These are phyloP conservation scores for Suhomyces sp. DNA, from an alignment of 805 yeast species.

Conservation along the genomic window DNA sequence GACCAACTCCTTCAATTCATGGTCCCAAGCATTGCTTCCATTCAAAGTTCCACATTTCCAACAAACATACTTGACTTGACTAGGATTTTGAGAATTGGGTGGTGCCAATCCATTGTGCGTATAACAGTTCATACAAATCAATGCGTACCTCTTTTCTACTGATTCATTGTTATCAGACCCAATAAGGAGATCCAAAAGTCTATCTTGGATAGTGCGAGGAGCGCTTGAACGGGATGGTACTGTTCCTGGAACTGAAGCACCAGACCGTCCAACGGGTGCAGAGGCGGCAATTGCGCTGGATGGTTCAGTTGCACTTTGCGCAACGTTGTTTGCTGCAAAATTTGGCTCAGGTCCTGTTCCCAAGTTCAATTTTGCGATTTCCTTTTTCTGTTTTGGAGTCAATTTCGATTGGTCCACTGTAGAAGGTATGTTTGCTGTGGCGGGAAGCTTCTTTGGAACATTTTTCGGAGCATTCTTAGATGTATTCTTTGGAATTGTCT, in stretches of 20 bases:
- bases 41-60: conserved; percentile 58
- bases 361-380: conserved; percentile 5
- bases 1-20: background rate
- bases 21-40: conserved; percentile 18
- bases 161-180: conserved; percentile 66
- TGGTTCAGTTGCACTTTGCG: too few species aligned
- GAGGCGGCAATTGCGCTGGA: too few species aligned
- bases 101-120: conserved; percentile 82
- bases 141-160: conserved; percentile 61
- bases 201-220: conserved; percentile 32
- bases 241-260: background rate
- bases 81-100: conserved; percentile 55
- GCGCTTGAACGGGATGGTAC: background rate
- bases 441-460: conserved; percentile 4
- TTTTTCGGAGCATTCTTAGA: too few species aligned
- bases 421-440: conserved; percentile 3
- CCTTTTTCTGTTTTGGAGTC: conserved; percentile 4
- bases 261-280: background rate
- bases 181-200: conserved; percentile 36
- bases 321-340: background rate
- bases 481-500: background rate
- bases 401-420: too few species aligned
- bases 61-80: conserved; percentile 55
- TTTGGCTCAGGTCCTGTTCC: background rate
- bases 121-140: conserved; percentile 65